phyloP scores from a whole-genome alignment of 2,329 filamentous ascomycete genomes.

The Ophiostoma pallidulum region DNA sequence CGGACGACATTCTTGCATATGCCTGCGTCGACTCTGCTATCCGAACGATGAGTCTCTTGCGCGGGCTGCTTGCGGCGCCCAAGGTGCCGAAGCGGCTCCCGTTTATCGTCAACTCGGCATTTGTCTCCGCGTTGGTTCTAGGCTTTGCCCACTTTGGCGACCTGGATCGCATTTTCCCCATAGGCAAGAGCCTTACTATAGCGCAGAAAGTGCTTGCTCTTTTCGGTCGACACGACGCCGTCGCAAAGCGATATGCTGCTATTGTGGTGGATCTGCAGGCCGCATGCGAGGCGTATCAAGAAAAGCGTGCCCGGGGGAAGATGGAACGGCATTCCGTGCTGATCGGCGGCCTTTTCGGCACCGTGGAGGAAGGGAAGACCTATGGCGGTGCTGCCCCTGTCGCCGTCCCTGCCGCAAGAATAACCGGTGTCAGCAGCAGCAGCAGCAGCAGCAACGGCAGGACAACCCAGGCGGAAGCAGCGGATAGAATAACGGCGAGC shows the following conservation, averaged over 20 bases:
- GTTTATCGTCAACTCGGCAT: constrained; percentile 36
- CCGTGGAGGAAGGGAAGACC: constrained; percentile 14
- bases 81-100: constrained; percentile 33
- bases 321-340: constrained; percentile 20
- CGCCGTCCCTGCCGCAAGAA: neutral
- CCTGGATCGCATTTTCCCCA: constrained; percentile 28
- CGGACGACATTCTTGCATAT: constrained; percentile 22
- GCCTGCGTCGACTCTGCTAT: constrained; percentile 29
- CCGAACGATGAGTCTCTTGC: constrained; percentile 29
- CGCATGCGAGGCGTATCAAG: constrained; percentile 19
- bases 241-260: constrained; percentile 17
- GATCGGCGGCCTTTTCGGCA: constrained; percentile 21
- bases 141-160: constrained; percentile 36
- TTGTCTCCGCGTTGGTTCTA: constrained; percentile 34
- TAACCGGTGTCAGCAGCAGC: neutral
- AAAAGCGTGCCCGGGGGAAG: constrained; percentile 16
- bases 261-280: constrained; percentile 20
- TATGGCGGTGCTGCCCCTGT: neutral
- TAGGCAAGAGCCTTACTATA: constrained; percentile 20
- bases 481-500: too few species aligned
- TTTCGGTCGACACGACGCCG: constrained; percentile 19
- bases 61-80: constrained; percentile 25
- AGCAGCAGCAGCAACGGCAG: neutral
- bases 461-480: too few species aligned
- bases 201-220: constrained; percentile 20